Evolutionary conservation across 1,284 basidiomycete genomes (phyloP).

Genomic region (Coriolopsis trogii): DNA sequence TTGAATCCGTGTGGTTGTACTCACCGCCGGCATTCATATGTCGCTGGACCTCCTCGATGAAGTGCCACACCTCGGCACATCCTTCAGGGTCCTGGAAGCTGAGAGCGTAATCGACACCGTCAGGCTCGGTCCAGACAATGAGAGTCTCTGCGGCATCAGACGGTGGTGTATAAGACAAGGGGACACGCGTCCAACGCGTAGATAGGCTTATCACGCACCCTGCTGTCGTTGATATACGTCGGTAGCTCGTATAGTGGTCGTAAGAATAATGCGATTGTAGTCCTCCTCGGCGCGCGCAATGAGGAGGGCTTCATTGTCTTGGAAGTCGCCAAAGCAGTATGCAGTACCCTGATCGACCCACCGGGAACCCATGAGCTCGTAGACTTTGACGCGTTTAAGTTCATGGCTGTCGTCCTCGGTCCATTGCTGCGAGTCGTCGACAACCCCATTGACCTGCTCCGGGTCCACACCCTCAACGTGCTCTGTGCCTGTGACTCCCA

Average conservation of each 20-base stretch:
- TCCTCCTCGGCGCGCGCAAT: slow-evolving; percentile 83
- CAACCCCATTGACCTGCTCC: slow-evolving; percentile 17
- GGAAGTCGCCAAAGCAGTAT: slow-evolving; percentile 88
- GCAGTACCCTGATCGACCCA: slow-evolving; percentile 97
- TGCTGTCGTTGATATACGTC: slow-evolving; percentile 94
- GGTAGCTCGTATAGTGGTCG: slow-evolving; percentile 74
- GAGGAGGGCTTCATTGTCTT: slow-evolving; percentile 81
- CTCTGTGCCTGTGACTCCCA: slow-evolving; percentile 12
- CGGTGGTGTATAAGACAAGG: slow-evolving; percentile 1
- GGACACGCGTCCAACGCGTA: slow-evolving; percentile 12
- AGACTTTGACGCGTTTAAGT: slow-evolving; percentile 64
- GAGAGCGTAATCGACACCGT: slow-evolving; percentile 93
- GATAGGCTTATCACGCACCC: slow-evolving; percentile 53
- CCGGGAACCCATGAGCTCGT: slow-evolving; percentile 84
- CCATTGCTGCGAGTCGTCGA: slow-evolving; percentile 38
- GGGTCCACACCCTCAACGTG: slow-evolving; percentile 19
- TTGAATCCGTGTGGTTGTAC: slow-evolving; percentile 22
- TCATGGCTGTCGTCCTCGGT: slow-evolving; percentile 41
- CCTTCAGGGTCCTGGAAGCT: slow-evolving; percentile 98
- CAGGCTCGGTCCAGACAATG: slow-evolving; percentile 98
- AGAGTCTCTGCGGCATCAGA: slow-evolving; percentile 74
- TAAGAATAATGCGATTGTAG: slow-evolving; percentile 70
- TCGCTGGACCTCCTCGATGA: slow-evolving; percentile 93
- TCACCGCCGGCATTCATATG: slow-evolving; percentile 71
- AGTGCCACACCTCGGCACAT: slow-evolving; percentile 97